phyloP scores from a whole-genome alignment of 2,329 filamentous ascomycete genomes.

The Paramyrothecium sp. region DNA sequence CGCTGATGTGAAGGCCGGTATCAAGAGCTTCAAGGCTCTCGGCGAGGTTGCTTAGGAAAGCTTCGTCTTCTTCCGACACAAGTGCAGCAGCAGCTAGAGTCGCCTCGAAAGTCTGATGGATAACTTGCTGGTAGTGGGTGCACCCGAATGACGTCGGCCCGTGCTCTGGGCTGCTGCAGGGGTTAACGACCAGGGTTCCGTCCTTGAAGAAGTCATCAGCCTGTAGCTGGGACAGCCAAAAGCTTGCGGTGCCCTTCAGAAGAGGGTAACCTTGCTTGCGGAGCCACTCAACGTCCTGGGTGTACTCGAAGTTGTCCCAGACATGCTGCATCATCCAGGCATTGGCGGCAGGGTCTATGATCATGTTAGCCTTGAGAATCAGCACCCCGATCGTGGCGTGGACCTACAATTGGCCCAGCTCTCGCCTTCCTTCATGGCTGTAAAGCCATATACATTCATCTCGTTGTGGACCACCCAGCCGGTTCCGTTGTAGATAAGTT shows the following conservation, averaged over 20 bases:
- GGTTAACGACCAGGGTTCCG: constrained; percentile 52
- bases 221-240: constrained; percentile 55
- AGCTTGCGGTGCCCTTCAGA: constrained; percentile 50
- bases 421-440: constrained; percentile 32
- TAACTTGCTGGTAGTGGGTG: constrained; percentile 51
- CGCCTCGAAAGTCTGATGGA: constrained; percentile 40
- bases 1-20: constrained; percentile 24
- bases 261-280: constrained; percentile 48
- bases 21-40: constrained; percentile 15
- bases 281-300: constrained; percentile 45
- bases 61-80: constrained; percentile 11
- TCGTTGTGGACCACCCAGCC: constrained; percentile 59
- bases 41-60: constrained; percentile 18
- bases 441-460: constrained; percentile 59
- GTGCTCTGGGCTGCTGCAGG: constrained; percentile 58
- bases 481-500: constrained; percentile 48
- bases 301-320: constrained; percentile 56
- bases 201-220: constrained; percentile 48
- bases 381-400: background rate
- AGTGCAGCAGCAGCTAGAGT: constrained; percentile 18
- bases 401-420: constrained; percentile 29
- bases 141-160: constrained; percentile 54
- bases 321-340: constrained; percentile 63
- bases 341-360: constrained; percentile 40
- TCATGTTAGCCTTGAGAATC: background rate